Base-by-base conservation (phyloP, 2,329 filamentous ascomycete species). In the Lecanicillium sp. region DNA sequence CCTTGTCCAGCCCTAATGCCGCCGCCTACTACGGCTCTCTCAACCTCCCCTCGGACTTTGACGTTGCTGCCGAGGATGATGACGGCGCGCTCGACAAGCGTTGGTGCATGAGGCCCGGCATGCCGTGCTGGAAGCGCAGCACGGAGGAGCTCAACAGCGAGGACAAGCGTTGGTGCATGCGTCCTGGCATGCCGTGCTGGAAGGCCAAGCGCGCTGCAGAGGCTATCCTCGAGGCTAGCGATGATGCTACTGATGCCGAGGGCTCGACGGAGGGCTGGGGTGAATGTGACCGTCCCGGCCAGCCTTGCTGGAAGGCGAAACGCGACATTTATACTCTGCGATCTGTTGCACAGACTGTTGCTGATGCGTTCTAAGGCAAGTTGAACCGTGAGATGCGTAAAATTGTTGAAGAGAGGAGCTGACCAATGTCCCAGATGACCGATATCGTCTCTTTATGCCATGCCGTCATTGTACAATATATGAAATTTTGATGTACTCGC, bases 171-270 rank as follows among this genome's bases (percentile, higher is more conserved):
- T 57, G 55, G 46, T 68, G 67, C 50, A 46, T 57, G 44, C 51
- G 55, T 28, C 54, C 53, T 20, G 65, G 66, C 25, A 54, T 62
- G 42, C 48, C 54, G n/a, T 70, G 67, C 58, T 55, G 52, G 50
- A 63, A 64, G 47, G 54, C 54, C 39, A 64, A 60, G 51, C 58
- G 59, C 40, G 59, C 56, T 14, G 59, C 59, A 33, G 57, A 60
- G 35, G 58, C 58, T 11, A 50, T 63, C 19, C 52, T 63, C 22
- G 45, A 54, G 13, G 56, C 56, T 18, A 43, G 43, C 9, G 43
- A 44, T 51, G 52, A 59, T 53, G 46, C 56, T 9, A 49, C 49
- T 22, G 49, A 43, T 11, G 45, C 48, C 13, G 41, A 46, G 29
- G 42, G 47, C n/a, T 43, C 50, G 27, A 48, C 40, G 17, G 52